phyloP scores from a whole-genome alignment of 352 stramenopile genomes.

The Achlya hypogyna region DNA sequence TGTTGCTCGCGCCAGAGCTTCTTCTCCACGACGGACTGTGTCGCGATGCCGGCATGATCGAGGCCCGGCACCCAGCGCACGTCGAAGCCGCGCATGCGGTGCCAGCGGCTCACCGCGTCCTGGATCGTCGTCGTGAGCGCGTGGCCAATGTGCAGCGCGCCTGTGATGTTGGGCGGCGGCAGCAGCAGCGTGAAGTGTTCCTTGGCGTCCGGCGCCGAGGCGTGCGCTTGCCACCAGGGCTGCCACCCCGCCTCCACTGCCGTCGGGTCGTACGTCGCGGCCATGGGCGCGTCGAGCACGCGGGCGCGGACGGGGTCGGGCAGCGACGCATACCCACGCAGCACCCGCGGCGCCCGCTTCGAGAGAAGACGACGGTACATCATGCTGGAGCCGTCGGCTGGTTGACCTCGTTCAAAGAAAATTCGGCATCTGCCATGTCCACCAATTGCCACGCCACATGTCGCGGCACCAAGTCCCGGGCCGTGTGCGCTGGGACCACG shows the following conservation, averaged over 20 bases:
- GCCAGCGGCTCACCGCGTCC: conserved; percentile 95
- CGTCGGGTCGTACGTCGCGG: conserved; percentile 90
- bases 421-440: no score
- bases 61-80: conserved; percentile 97
- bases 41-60: conserved; percentile 99
- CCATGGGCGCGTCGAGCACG: conserved; percentile 35
- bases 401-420: not conserved
- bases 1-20: conserved; percentile 74
- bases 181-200: conserved; percentile 98
- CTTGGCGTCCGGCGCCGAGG: conserved; percentile 71
- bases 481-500: no score
- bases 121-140: conserved; percentile 97
- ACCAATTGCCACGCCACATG: no score
- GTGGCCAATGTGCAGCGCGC: conserved; percentile 96
- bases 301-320: not conserved
- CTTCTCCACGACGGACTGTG: conserved; percentile 89
- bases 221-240: conserved; percentile 95
- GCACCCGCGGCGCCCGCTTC: not conserved
- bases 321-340: not conserved
- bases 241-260: conserved; percentile 98
- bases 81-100: conserved; percentile 96
- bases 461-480: no score
- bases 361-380: not conserved
- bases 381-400: not conserved
- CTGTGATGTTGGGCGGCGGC: conserved; percentile 76